Conservation (phyloP, 164 flowering plant genomes). For the Vitis labrusca region DNA sequence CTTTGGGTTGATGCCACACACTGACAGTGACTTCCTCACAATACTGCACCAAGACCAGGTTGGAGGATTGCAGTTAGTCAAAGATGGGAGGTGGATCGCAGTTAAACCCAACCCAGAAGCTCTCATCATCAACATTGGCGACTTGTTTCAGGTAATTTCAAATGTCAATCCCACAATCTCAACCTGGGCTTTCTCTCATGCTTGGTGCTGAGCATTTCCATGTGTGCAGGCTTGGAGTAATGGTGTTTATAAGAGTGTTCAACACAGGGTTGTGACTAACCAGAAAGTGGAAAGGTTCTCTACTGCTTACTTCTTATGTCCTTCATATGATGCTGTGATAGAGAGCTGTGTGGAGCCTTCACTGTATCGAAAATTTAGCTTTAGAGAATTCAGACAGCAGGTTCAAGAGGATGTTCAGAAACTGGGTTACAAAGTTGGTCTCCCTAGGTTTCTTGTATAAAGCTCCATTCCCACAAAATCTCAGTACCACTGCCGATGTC, state of each 20-base stretch:
- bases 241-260: conserved; percentile 70
- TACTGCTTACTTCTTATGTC: conserved; percentile 74
- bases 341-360: conserved; percentile 41
- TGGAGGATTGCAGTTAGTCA: conserved; percentile 75
- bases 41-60: conserved; percentile 71
- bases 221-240: conserved; percentile 84
- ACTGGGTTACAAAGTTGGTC: conserved; percentile 70
- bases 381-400: conserved; percentile 60
- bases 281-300: conserved; percentile 59
- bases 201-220: neutral
- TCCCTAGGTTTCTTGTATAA: conserved; percentile 56
- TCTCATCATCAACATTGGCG: conserved; percentile 77
- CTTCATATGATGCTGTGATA: conserved; percentile 61
- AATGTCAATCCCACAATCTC: too few species aligned
- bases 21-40: conserved; percentile 87
- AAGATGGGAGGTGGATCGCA: conserved; percentile 68
- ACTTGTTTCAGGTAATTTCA: conserved; percentile 64
- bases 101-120: conserved; percentile 74
- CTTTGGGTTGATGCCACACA: conserved; percentile 80
- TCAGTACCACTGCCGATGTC: too few species aligned
- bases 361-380: conserved; percentile 62
- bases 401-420: conserved; percentile 66
- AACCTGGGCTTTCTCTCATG: neutral
- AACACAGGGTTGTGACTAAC: conserved; percentile 71
- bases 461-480: too few species aligned